phyloP scores from a whole-genome alignment of 2,329 filamentous ascomycete species.

The Corinectria fuckeliana region DNA sequence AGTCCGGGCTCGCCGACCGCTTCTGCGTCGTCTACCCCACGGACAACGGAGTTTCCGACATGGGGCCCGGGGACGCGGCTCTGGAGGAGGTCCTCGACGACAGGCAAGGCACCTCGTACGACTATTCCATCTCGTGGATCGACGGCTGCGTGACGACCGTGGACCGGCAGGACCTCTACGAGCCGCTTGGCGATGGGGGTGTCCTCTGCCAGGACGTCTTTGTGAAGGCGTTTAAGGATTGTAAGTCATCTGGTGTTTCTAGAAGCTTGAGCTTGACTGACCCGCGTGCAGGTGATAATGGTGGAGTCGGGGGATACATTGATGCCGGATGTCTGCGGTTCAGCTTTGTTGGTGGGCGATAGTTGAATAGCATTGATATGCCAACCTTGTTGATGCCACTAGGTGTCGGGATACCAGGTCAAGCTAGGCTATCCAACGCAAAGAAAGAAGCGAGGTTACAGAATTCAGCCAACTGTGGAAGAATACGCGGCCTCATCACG shows the following conservation, averaged over 20 bases:
- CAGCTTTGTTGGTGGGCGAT: neutral
- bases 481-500: too few relatives aligned
- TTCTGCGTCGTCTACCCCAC: neutral
- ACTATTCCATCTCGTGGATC: constrained; percentile 6
- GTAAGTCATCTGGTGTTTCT: neutral
- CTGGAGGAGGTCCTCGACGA: neutral
- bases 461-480: too few relatives aligned
- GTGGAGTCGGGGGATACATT: constrained; percentile 8
- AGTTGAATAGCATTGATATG: too few relatives aligned
- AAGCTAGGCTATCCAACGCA: too few relatives aligned
- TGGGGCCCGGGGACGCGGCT: neutral
- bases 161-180: neutral
- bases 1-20: neutral
- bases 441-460: too few relatives aligned
- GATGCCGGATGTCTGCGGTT: constrained; percentile 14
- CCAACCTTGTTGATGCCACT: too few relatives aligned
- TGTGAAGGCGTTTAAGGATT: neutral
- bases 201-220: neutral
- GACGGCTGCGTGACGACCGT: constrained; percentile 10
- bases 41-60: neutral
- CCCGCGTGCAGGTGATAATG: constrained; percentile 4
- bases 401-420: too few relatives aligned
- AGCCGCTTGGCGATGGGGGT: neutral
- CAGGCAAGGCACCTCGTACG: neutral
- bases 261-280: neutral